Evolutionary conservation across 2,329 filamentous ascomycete species (phyloP), one percentile per base, ranked within the genome.

Genomic region (Fusarium anguioides): DNA sequence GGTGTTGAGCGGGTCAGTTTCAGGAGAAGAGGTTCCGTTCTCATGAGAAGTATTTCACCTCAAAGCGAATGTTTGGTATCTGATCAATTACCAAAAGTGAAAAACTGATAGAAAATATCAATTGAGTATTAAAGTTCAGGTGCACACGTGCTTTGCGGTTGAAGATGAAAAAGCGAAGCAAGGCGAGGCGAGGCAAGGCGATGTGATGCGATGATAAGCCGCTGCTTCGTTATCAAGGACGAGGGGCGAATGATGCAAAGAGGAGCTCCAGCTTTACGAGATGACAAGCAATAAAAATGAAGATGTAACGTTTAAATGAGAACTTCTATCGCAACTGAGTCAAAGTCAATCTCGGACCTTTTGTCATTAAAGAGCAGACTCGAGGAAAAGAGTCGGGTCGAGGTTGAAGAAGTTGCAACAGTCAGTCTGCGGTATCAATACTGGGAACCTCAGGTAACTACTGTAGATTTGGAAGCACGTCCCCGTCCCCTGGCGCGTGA

Each of bases 201-300:
- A 52, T 46, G 49, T 26, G 51, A 60, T 60, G 58, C 56, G 69
- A 64, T 70, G 72, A 74, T 74, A 74, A 74, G 72, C 68, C 59
- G 44, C 44, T 35, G 24, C 31, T 54, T 71, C 57, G 68, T 66
- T 74, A 74, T 74, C 71, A 59, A 60, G 20, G 57, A 61, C 53
- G 64, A 70, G 58, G 50, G 66, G 66, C 53, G 49, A 63, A 45
- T 27, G 52, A 47, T 41, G 40, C 27, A 54, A 48, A 40, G 49
- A 37, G 24, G 55, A 45, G 50, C 66, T 40, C 53, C 62, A 39
- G 49, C 60, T 54, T 44, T 26, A 35, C 50, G 35, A 44, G 50
- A 60, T 51, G 60, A 61, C 27, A 53, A 24, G n/a, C n/a, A n/a
- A n/a, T n/a, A 36, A 31, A 26, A 45, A 29, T 44, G 24, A 18